phyloP scores from a whole-genome alignment of 768 basidiomycete species.

The Boletus eberwhitei region DNA sequence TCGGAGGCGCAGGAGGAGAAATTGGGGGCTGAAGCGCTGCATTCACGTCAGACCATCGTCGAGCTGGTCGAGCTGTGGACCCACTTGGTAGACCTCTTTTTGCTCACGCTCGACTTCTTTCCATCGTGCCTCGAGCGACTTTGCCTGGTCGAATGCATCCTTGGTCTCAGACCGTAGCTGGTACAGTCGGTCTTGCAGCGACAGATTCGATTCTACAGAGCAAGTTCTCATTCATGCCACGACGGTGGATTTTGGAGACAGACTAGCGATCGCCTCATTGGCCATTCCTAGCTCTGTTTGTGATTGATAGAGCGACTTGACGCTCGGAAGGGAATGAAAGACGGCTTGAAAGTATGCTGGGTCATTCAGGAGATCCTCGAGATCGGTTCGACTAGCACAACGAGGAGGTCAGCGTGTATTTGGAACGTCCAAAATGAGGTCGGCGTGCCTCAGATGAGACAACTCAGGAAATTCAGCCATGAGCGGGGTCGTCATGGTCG shows the following conservation, averaged over 20 bases:
- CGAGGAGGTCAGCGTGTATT: conserved; percentile 9
- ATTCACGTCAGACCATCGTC: conserved; percentile 7
- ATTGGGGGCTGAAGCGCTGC: conserved; percentile 82
- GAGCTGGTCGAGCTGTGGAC: conserved; percentile 10
- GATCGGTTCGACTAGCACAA: conserved; percentile 68
- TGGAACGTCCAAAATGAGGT: conserved; percentile 1
- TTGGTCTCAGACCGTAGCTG: conserved; percentile 77
- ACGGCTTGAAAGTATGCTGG: conserved; percentile 83
- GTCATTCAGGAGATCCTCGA: conserved; percentile 86
- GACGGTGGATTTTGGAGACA: conserved; percentile 29
- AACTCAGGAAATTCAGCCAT: conserved; percentile 71
- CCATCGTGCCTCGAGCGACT: conserved; percentile 77
- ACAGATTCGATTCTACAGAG: conserved; percentile 65
- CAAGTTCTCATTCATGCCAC: conserved; percentile 7
- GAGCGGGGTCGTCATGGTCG: conserved; percentile 39
- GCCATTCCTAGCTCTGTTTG: conserved; percentile 78
- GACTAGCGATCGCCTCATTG: conserved; percentile 85
- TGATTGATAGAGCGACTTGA: conserved; percentile 70
- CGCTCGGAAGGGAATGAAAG: conserved; percentile 73
- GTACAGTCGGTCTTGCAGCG: conserved; percentile 73
- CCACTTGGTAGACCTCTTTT: conserved; percentile 81
- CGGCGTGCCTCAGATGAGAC: conserved; percentile 62
- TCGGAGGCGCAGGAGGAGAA: conserved; percentile 81
- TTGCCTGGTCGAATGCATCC: conserved; percentile 84
- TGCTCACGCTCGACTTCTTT: conserved; percentile 87